Base-by-base conservation (phyloP, 2,329 filamentous ascomycete species). In the Alternaria angustiovoidea region DNA sequence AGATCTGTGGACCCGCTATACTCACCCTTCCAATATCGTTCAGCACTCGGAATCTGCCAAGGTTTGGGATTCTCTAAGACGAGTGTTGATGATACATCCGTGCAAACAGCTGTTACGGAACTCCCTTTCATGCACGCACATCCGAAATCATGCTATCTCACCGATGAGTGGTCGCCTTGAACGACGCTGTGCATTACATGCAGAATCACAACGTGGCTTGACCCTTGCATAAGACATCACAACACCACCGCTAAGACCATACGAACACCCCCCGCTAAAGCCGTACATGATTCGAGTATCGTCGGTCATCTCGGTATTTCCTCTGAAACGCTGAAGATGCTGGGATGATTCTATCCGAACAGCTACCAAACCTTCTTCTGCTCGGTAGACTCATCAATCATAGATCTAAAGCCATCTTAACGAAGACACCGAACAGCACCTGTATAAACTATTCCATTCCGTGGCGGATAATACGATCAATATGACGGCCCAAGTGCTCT, bases 191-290 rank as follows among this genome's bases (percentile, higher is more conserved):
- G 42, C 51, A 43, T 39, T n/a, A n/a, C 6, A 26, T 26, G 28
- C 43, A 26, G 26, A 30, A 46, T 26, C 43, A 48, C 26, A 43
- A 11, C 20, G 28, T 46, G 43, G 56, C 56, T 59, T 32, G 28
- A 43, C 56, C 51, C 56, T 59, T 59, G 51, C 56, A 59, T 59
- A 59, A n/a, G 24, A 28, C 30, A 30, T 49, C 30, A 24, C 36
- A 18, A 55, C 36, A 34, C 30, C 42, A 34, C n/a, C 24, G 30
- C 43, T 20, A 12, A 16, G 18, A 4, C 36, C 20, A 30, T 11
- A 32, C 32, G 20, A 43, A 34, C n/a, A 32, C 34, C 32, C 30
- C 18, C 49, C 36, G 24, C 34, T 51, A 9, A n/a, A 51, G 49
- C 36, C 24, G 22, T 41, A 49, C 30, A 32, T 38, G 46, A 36